Evolutionary conservation across 768 basidiomycete genomes (phyloP).

Genomic region (Tylopilus rubrobrunneus): DNA sequence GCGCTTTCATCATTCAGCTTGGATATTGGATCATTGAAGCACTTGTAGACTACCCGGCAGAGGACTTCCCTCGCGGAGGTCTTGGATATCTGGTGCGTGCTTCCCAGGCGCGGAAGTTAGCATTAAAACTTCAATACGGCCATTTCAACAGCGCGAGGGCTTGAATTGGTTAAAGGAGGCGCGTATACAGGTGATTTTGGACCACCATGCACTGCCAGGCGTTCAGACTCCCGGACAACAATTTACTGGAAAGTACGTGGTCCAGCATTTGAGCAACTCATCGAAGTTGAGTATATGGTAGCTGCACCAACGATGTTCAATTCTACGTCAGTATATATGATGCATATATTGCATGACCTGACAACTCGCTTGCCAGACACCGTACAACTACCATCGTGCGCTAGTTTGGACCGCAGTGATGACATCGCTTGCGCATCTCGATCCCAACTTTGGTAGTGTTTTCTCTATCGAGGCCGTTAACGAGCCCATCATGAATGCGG

Average conservation of each 20-base stretch:
- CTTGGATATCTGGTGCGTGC: conserved; percentile 54
- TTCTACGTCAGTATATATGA: conserved; percentile 58
- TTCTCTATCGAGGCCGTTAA: conserved; percentile 75
- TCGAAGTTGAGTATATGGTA: conserved; percentile 22
- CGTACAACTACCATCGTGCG: conserved; percentile 71
- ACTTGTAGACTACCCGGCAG: conserved; percentile 56
- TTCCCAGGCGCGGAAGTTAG: not conserved
- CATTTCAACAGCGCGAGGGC: conserved; percentile 50
- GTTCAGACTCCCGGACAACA: conserved; percentile 56
- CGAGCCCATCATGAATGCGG: conserved; percentile 73
- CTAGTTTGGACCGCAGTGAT: conserved; percentile 81
- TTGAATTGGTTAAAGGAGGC: conserved; percentile 55
- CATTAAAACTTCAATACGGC: not conserved
- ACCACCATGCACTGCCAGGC: conserved; percentile 70
- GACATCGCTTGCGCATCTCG: conserved; percentile 66
- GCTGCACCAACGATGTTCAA: conserved; percentile 64
- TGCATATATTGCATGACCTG: not conserved
- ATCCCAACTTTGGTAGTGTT: conserved; percentile 60
- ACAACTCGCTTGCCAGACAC: conserved; percentile 38
- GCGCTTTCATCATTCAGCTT: conserved; percentile 40
- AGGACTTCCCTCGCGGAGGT: conserved; percentile 70
- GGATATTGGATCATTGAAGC: conserved; percentile 82
- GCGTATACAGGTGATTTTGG: conserved; percentile 63
- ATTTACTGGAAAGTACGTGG: conserved; percentile 63
- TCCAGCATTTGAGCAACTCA: not conserved